These are phyloP conservation scores for Neonectria punicea DNA, from an alignment of 2,329 filamentous ascomycete species.

Conservation along the genomic window DNA sequence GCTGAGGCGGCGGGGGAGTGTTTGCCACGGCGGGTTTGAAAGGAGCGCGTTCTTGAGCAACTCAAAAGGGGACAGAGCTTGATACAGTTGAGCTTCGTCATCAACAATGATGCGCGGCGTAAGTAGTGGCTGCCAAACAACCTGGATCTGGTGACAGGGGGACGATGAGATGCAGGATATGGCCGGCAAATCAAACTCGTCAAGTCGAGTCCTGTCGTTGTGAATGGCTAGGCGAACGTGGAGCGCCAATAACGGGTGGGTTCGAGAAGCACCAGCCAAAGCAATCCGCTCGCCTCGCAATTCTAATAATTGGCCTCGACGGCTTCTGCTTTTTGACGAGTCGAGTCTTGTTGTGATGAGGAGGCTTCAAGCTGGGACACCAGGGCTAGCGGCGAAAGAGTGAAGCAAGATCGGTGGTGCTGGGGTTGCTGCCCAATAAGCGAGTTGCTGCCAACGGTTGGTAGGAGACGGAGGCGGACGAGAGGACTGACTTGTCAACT, in stretches of 20 bases:
- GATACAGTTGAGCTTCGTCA: conserved; percentile 31
- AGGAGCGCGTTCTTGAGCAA: conserved; percentile 19
- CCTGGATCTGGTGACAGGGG: conserved; percentile 35
- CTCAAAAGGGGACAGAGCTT: conserved; percentile 22
- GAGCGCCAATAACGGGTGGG: conserved; percentile 24
- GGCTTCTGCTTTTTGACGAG: conserved; percentile 28
- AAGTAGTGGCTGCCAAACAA: conserved; percentile 32
- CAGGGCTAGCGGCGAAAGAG: conserved; percentile 21
- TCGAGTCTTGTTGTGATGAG: conserved; percentile 20
- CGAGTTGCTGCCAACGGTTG: conserved; percentile 23
- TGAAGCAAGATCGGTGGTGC: conserved; percentile 22
- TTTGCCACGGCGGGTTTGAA: conserved; percentile 28
- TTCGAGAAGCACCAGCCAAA: conserved; percentile 35
- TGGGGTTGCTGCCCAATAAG: conserved; percentile 21
- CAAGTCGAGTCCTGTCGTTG: conserved; percentile 29
- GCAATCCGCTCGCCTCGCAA: conserved; percentile 36
- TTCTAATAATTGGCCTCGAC: conserved; percentile 37
- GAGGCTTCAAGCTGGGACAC: conserved; percentile 27
- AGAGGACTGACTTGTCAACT: conserved; percentile 22
- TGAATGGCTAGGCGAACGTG: conserved; percentile 40
- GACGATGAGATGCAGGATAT: conserved; percentile 32
- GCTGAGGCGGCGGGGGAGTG: conserved; percentile 24
- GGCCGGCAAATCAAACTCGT: conserved; percentile 40
- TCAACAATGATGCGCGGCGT: conserved; percentile 33
- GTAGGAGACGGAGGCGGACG: conserved; percentile 25